Percentiles rank a stretch among this genome's conserved stretches.
These are phyloP conservation scores for Dendrobium catenatum DNA, from an alignment of 106 monocot species.

Conservation along the genomic window DNA sequence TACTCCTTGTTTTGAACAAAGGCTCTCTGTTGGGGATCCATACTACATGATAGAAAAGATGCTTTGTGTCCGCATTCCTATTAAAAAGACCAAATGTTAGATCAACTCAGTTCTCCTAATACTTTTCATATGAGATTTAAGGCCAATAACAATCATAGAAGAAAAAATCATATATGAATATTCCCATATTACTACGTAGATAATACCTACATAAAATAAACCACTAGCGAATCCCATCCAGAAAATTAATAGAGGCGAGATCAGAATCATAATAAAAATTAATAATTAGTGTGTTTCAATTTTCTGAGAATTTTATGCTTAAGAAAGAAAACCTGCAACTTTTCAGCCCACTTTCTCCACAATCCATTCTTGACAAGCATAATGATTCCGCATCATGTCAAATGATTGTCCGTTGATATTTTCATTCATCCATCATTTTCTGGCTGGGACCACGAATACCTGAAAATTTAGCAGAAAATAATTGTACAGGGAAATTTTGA, in stretches of 20 bases:
- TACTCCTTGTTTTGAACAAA: conserved; percentile 92
- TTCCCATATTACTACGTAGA: background rate
- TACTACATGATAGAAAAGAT: conserved; percentile 91
- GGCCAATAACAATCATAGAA: too few relatives aligned
- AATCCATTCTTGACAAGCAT: conserved; percentile 99
- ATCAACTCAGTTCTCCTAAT: background rate
- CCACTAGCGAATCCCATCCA: background rate
- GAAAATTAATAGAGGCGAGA: background rate
- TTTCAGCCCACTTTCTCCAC: conserved; percentile 96
- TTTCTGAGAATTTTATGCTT: background rate
- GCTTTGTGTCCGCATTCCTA: conserved; percentile 92
- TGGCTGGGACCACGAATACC: conserved; percentile 86
- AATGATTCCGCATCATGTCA: conserved; percentile 93
- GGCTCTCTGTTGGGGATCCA: conserved; percentile 81
- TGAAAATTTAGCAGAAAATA: conserved; percentile 21
- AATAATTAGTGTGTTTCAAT: background rate
- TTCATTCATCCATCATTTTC: too few relatives aligned
- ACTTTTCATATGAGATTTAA: too few relatives aligned
- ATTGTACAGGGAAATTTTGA: background rate
- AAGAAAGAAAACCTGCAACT: conserved; percentile 54
- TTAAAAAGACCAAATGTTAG: conserved; percentile 5
- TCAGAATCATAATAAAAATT: background rate
- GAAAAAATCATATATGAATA: background rate
- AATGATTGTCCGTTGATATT: conserved; percentile 75
- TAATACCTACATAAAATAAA: background rate